phyloP scores from a whole-genome alignment of 2,329 filamentous ascomycete genomes.

The Fusarium odoratissimum region DNA sequence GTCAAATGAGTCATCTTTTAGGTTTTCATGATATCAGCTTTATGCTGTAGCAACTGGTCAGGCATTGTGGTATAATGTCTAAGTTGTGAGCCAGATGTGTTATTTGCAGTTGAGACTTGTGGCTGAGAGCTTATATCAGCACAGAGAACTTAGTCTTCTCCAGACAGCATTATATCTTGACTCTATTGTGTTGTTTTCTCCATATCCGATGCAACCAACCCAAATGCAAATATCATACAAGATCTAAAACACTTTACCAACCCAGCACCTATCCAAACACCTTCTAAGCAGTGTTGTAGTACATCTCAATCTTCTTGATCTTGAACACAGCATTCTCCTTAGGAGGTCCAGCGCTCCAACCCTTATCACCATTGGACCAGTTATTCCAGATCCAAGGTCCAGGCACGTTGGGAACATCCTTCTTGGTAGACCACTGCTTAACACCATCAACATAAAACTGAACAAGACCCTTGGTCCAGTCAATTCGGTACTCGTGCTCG shows the following conservation, averaged over 20 bases:
- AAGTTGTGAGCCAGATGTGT: no score
- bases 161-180: rapidly evolving
- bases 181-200: not conserved
- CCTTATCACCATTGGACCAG: constrained; percentile 48
- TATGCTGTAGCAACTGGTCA: no score
- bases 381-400: constrained; percentile 50
- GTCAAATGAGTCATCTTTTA: no score
- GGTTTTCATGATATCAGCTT: no score
- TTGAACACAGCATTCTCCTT: constrained; percentile 45
- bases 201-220: rapidly evolving
- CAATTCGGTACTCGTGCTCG: constrained; percentile 49
- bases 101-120: no score
- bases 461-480: constrained; percentile 45
- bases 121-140: no score
- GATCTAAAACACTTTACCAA: rapidly evolving
- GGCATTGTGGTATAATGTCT: no score
- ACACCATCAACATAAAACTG: constrained; percentile 45
- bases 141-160: no score
- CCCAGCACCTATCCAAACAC: rapidly evolving
- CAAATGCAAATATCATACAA: rapidly evolving
- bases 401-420: constrained; percentile 41
- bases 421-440: constrained; percentile 42
- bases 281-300: constrained; percentile 46
- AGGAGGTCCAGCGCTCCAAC: constrained; percentile 48
- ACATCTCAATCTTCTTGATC: constrained; percentile 47